Percentiles rank a stretch among this genome's conserved stretches.
Evolutionary conservation across 345 rosid genomes (phyloP).

Genomic region (Hirschfeldia incana): DNA sequence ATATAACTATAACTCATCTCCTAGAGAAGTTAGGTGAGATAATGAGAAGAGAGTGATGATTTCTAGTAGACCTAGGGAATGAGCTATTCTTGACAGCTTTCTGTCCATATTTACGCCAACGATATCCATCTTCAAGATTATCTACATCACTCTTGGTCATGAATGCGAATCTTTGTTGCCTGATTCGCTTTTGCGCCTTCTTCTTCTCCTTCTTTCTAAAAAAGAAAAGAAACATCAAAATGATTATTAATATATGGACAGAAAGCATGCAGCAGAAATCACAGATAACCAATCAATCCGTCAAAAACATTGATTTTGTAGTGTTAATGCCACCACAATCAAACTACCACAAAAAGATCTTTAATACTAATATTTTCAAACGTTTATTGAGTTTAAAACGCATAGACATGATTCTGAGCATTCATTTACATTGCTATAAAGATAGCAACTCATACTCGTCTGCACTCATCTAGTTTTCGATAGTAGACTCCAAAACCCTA

Average conservation of each 20-base stretch:
- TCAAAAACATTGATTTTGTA: not conserved
- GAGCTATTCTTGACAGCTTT: slow-evolving; percentile 75
- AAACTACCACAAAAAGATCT: not conserved
- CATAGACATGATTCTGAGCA: not conserved
- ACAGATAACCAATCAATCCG: not conserved
- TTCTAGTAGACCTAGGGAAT: slow-evolving; percentile 63
- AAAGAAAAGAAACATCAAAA: slow-evolving; percentile 19
- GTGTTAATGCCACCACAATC: not conserved
- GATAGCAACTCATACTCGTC: not conserved
- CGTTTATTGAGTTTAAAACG: not conserved
- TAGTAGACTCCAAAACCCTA: slow-evolving; percentile 20
- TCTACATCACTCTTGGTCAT: slow-evolving; percentile 94
- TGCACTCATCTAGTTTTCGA: not conserved
- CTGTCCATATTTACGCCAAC: not conserved
- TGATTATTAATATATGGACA: not conserved
- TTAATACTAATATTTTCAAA: not conserved
- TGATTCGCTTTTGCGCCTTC: slow-evolving; percentile 77
- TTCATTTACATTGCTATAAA: not conserved
- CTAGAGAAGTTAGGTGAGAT: not conserved
- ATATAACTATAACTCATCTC: not conserved
- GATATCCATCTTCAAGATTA: slow-evolving; percentile 80
- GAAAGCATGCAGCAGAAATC: not conserved
- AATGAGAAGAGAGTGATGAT: not conserved
- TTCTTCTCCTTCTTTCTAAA: slow-evolving; percentile 66
- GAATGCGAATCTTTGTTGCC: slow-evolving; percentile 87